Evolutionary conservation across 2,329 filamentous ascomycete genomes (phyloP).

Genomic region (Alternaria infectoria): DNA sequence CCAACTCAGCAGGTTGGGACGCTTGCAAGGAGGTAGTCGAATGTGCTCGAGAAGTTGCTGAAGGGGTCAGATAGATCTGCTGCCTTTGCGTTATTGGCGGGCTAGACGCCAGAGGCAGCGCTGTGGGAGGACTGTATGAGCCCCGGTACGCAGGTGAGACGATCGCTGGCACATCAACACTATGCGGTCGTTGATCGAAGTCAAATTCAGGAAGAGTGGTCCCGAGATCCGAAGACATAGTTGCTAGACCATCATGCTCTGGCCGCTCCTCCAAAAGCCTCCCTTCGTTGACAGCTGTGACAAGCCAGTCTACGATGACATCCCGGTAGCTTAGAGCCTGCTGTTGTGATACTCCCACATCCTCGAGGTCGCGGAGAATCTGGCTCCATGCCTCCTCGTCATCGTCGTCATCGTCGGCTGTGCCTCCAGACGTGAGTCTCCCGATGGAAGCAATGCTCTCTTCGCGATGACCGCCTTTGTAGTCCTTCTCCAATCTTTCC

Average conservation of each 20-base stretch:
- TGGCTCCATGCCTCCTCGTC: constrained; percentile 40
- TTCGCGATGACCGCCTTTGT: constrained; percentile 38
- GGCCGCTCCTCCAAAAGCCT: constrained; percentile 31
- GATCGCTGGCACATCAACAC: neutral
- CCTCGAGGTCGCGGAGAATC: constrained; percentile 41
- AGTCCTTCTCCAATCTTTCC: constrained; percentile 37
- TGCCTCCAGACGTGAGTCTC: constrained; percentile 20
- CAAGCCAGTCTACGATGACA: constrained; percentile 41
- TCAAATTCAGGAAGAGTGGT: neutral
- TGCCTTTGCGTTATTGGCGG: neutral
- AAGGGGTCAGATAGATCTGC: neutral
- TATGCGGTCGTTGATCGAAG: neutral
- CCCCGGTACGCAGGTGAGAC: neutral
- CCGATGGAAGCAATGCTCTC: constrained; percentile 35
- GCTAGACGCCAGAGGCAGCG: neutral
- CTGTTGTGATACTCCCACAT: constrained; percentile 35
- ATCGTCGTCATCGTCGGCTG: constrained; percentile 18
- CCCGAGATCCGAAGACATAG: constrained; percentile 11
- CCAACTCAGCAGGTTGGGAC: neutral
- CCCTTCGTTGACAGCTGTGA: constrained; percentile 40
- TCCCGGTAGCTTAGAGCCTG: constrained; percentile 32
- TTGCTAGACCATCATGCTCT: constrained; percentile 7
- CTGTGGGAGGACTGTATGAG: neutral
- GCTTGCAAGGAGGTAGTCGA: neutral
- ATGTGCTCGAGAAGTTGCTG: neutral